Percentiles rank a stretch among this genome's conserved stretches.
Conservation (phyloP, 2,329 filamentous ascomycete genomes). For the Cyphellophora attinorum region DNA sequence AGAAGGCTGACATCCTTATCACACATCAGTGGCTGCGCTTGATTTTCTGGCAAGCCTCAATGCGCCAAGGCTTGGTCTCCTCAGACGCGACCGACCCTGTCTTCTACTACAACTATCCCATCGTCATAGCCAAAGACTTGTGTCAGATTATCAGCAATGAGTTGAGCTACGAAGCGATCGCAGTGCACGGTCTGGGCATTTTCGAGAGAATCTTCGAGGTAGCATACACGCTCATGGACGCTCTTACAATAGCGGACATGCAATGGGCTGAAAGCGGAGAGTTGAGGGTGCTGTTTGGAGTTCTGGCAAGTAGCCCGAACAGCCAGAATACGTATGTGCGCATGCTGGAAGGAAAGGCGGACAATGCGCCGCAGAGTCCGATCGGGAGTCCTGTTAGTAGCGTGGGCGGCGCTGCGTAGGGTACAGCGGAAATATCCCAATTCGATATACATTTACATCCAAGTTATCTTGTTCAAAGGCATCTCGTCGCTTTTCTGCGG, state of each 20-base stretch:
- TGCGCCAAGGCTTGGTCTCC: slow-evolving; percentile 55
- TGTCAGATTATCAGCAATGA: slow-evolving; percentile 12
- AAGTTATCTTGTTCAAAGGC: no score
- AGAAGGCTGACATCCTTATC: slow-evolving; percentile 57
- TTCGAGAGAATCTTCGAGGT: slow-evolving; percentile 18
- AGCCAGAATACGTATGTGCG: slow-evolving; percentile 18
- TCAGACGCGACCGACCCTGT: slow-evolving; percentile 49
- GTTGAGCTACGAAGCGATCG: slow-evolving; percentile 11
- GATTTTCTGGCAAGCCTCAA: slow-evolving; percentile 62
- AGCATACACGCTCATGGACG: slow-evolving; percentile 19
- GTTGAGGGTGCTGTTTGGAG: slow-evolving; percentile 15
- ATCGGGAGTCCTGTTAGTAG: slow-evolving; percentile 6
- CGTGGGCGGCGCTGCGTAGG: no score
- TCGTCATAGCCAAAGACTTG: slow-evolving; percentile 53
- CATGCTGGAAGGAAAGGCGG: slow-evolving; percentile 18
- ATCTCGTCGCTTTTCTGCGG: no score
- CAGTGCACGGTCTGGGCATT: slow-evolving; percentile 18
- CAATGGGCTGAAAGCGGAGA: slow-evolving; percentile 16
- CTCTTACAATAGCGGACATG: slow-evolving; percentile 17
- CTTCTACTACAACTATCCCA: slow-evolving; percentile 54
- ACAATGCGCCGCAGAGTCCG: slow-evolving; percentile 9
- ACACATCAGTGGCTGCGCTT: slow-evolving; percentile 64
- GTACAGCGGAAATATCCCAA: no score
- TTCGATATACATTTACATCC: no score
- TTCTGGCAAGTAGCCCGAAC: slow-evolving; percentile 16